Conservation (phyloP, 2,329 filamentous ascomycete species). For the Penicillium sp. region DNA sequence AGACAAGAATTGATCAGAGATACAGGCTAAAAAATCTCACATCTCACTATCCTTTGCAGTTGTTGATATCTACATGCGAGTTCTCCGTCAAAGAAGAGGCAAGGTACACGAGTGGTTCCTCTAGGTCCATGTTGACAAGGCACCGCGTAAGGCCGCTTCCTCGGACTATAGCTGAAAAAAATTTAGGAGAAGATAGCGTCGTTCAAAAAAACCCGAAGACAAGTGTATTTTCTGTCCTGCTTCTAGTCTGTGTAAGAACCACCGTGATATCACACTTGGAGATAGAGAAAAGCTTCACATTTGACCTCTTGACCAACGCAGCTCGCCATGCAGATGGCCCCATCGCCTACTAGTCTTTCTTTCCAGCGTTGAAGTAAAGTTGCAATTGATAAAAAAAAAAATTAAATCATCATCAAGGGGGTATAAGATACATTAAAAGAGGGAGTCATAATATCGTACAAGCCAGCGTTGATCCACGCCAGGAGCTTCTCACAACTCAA, state of each 20-base stretch:
- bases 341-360: not conserved
- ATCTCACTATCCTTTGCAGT: too few relatives aligned
- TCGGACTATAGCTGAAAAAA: not conserved
- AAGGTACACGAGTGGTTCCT: not conserved
- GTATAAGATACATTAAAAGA: conserved; percentile 16
- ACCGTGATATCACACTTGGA: not conserved
- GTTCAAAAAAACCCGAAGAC: not conserved
- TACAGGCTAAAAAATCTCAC: not conserved
- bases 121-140: not conserved
- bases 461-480: not conserved
- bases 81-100: not conserved
- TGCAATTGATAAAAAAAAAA: not conserved
- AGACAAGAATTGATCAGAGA: not conserved
- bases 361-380: not conserved
- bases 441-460: conserved; percentile 19
- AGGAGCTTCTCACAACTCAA: conserved; percentile 3
- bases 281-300: not conserved
- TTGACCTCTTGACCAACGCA: not conserved
- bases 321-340: not conserved
- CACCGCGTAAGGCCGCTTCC: not conserved
- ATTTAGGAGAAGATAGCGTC: not conserved
- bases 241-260: not conserved
- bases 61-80: not conserved
- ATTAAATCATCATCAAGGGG: conserved; percentile 12
- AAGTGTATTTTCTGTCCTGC: not conserved